Conservation (phyloP, 108 stramenopile species). For the Conticribra weissflogii region DNA sequence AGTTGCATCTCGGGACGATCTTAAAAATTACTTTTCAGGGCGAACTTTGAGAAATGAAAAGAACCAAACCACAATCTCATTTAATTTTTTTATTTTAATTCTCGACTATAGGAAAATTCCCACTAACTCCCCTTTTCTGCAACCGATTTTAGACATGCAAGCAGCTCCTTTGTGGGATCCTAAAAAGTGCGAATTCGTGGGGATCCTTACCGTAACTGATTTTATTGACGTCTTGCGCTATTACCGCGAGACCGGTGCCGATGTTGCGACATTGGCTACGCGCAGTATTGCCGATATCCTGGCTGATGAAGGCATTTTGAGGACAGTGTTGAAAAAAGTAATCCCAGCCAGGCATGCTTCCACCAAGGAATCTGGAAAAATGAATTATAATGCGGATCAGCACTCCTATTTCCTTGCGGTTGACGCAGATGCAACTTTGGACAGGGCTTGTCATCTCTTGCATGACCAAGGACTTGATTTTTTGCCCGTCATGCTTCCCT, state of each 20-base stretch:
- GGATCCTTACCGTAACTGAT: conserved; percentile 94
- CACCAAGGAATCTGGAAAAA: conserved; percentile 6
- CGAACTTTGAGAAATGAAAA: too few species aligned
- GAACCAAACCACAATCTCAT: too few species aligned
- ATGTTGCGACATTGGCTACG: conserved; percentile 72
- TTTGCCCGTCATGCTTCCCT: conserved; percentile 85
- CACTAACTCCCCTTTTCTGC: background rate
- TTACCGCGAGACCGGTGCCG: conserved; percentile 65
- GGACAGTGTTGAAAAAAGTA: conserved; percentile 39
- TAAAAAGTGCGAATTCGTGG: conserved; percentile 83
- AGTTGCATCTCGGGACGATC: too few species aligned
- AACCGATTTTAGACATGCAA: conserved; percentile 76
- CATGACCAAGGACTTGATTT: conserved; percentile 65
- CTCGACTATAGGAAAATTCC: background rate
- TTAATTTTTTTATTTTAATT: too few species aligned
- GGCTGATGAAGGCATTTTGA: conserved; percentile 54
- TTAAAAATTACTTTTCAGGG: too few species aligned
- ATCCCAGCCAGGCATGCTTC: conserved; percentile 35
- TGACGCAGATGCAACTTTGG: conserved; percentile 76
- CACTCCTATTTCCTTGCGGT: conserved; percentile 57
- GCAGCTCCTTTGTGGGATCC: conserved; percentile 97
- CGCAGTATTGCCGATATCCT: conserved; percentile 84
- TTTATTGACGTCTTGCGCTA: conserved; percentile 94
- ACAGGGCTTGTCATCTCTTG: conserved; percentile 78
- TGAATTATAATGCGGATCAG: conserved; percentile 26